Conservation (phyloP, 2,329 filamentous ascomycete genomes). For the Geosmithia morbida region DNA sequence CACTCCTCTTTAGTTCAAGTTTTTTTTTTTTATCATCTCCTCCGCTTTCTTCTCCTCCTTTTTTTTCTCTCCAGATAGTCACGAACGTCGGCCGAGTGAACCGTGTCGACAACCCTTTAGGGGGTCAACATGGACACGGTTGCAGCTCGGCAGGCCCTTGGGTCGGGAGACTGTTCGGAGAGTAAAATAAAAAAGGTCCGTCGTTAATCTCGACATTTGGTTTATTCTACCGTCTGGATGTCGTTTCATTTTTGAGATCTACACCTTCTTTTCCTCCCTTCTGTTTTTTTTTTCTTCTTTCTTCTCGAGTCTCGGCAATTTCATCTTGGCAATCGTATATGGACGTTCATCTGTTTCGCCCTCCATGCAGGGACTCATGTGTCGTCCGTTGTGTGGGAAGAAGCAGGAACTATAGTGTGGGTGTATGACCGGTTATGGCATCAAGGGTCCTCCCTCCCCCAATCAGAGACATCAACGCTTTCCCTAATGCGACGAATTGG, state of each 20-base stretch:
- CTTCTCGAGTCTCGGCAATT: too few species aligned
- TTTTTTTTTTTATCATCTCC: conserved; percentile 3
- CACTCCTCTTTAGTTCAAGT: conserved; percentile 4
- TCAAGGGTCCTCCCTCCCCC: too few species aligned
- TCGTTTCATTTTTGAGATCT: conserved; percentile 45
- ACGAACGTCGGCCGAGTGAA: conserved; percentile 26
- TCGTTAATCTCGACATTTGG: conserved; percentile 43
- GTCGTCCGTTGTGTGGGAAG: too few species aligned
- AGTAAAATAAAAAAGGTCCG: conserved; percentile 26
- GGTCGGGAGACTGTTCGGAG: conserved; percentile 24
- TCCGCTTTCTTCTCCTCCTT: conserved; percentile 13
- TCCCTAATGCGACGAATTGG: too few species aligned
- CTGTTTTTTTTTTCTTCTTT: too few species aligned
- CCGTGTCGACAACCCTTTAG: neutral
- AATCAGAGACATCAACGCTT: too few species aligned
- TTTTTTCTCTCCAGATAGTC: conserved; percentile 32
- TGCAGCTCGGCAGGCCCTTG: conserved; percentile 14
- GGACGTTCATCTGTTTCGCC: too few species aligned
- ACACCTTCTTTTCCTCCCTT: conserved; percentile 23
- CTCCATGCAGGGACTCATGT: too few species aligned
- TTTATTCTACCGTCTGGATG: conserved; percentile 27
- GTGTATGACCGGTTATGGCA: too few species aligned
- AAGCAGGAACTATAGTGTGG: too few species aligned
- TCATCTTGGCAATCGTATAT: too few species aligned
- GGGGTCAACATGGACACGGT: neutral